phyloP scores from a whole-genome alignment of 108 stramenopile genomes.

The Seminavis robusta region DNA sequence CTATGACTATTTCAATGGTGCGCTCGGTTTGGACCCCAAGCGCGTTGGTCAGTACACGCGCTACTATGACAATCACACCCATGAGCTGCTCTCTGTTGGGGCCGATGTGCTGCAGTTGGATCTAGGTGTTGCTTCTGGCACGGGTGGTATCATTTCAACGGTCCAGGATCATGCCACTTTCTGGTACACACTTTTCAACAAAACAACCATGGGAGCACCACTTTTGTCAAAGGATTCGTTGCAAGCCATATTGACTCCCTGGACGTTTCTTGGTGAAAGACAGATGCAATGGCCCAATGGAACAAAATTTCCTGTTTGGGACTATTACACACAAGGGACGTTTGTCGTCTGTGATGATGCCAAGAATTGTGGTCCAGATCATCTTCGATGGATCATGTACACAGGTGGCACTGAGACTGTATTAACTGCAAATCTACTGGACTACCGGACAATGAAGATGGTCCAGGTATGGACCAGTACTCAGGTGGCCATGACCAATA shows the following conservation, averaged over 20 bases:
- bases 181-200: neutral
- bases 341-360: too few species aligned
- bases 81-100: neutral
- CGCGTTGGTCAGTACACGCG: neutral
- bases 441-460: neutral
- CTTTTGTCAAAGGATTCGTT: neutral
- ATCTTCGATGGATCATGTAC: neutral
- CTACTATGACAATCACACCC: neutral
- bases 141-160: conserved; percentile 1
- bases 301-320: too few species aligned
- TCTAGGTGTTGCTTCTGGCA: conserved; percentile 1
- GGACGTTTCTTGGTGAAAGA: too few species aligned
- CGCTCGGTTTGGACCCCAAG: neutral
- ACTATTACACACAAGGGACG: too few species aligned
- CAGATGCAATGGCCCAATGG: too few species aligned
- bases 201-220: neutral
- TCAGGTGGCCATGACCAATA: neutral
- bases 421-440: neutral
- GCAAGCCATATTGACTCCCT: too few species aligned
- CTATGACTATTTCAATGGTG: conserved; percentile 1
- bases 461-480: conserved; percentile 1
- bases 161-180: neutral
- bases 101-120: neutral
- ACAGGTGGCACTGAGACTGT: neutral
- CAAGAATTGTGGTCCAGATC: neutral